These are phyloP conservation scores for Adansonia digitata DNA, from an alignment of 345 rosid genomes.

Conservation along the genomic window DNA sequence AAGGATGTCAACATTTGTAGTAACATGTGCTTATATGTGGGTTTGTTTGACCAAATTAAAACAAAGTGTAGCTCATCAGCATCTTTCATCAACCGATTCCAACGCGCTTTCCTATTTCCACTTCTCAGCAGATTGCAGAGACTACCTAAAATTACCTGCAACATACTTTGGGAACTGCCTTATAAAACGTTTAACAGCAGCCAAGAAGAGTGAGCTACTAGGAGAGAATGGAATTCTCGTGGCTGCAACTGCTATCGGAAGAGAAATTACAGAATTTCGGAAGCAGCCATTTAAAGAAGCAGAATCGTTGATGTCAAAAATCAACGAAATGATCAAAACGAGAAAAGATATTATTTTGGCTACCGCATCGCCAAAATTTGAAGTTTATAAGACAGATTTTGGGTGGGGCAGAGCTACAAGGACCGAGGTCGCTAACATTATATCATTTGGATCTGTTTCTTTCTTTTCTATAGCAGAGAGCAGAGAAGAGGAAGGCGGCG, in stretches of 20 bases:
- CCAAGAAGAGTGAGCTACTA: neutral
- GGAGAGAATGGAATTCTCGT: slow-evolving; percentile 30
- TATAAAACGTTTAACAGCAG: neutral
- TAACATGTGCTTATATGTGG: slow-evolving; percentile 9
- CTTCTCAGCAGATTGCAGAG: neutral
- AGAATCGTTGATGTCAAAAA: slow-evolving; percentile 25
- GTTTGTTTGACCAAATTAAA: neutral
- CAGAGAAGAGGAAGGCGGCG: slow-evolving; percentile 30
- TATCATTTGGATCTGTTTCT: slow-evolving; percentile 12
- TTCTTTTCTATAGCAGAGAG: slow-evolving; percentile 14
- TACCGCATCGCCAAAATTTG: slow-evolving; percentile 35
- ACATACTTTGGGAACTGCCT: slow-evolving; percentile 40
- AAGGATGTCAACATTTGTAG: neutral
- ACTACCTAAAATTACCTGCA: slow-evolving; percentile 5
- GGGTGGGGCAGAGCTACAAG: slow-evolving; percentile 48
- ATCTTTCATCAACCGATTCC: neutral
- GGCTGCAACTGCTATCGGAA: slow-evolving; percentile 37
- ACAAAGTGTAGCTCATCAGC: neutral
- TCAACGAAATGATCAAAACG: slow-evolving; percentile 16
- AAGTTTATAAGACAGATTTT: slow-evolving; percentile 29
- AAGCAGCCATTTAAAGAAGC: slow-evolving; percentile 20
- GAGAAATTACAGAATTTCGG: slow-evolving; percentile 13
- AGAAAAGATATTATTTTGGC: slow-evolving; percentile 4
- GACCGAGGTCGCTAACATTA: slow-evolving; percentile 31
- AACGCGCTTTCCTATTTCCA: neutral